Evolutionary conservation across 1,284 basidiomycete genomes (phyloP).

Genomic region (Tylopilus sp.): DNA sequence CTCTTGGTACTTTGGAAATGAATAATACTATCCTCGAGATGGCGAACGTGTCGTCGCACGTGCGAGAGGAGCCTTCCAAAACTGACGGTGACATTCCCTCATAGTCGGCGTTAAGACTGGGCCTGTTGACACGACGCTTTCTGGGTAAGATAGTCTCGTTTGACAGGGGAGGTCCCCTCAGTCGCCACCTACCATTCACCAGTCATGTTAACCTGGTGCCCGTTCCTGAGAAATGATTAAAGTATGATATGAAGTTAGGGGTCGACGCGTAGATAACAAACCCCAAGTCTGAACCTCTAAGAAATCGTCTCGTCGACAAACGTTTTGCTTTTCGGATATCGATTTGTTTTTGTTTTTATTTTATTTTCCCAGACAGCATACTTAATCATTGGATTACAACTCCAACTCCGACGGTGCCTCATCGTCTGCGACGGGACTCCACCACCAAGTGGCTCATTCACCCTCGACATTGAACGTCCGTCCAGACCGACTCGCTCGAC

Average conservation of each 20-base stretch:
- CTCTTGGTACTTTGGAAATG: too few species aligned
- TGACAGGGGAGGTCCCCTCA: too few species aligned
- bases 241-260: too few species aligned
- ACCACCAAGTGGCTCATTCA: neutral
- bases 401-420: slow-evolving; percentile 31
- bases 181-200: too few species aligned
- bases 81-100: too few species aligned
- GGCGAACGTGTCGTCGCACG: neutral
- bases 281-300: neutral
- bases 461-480: neutral
- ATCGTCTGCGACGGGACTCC: slow-evolving; percentile 5
- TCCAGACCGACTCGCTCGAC: neutral
- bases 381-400: slow-evolving; percentile 1
- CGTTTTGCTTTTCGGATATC: slow-evolving; percentile 4
- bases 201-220: too few species aligned
- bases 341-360: too few species aligned
- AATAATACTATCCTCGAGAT: too few species aligned
- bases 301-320: slow-evolving; percentile 5
- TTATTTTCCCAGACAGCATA: neutral
- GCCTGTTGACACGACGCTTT: too few species aligned
- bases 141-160: too few species aligned
- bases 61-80: neutral
- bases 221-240: too few species aligned
- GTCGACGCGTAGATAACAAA: slow-evolving; percentile 11
- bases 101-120: too few species aligned